phyloP scores from a whole-genome alignment of 2,329 filamentous ascomycete species.

The Dendryphion nanum region DNA sequence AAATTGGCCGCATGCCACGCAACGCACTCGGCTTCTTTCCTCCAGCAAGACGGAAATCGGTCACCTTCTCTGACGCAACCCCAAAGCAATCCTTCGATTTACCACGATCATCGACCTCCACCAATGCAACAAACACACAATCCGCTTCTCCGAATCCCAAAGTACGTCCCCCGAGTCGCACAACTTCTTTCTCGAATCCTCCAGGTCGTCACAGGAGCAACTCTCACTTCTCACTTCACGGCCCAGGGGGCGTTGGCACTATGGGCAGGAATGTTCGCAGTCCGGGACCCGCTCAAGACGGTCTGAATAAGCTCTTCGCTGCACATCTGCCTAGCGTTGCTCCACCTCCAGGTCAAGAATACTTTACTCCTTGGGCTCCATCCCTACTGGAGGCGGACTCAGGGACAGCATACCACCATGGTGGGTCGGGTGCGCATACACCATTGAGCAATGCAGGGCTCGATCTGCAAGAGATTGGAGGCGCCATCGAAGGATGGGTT shows the following conservation, averaged over 20 bases:
- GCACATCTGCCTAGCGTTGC: slow-evolving; percentile 79
- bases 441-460: slow-evolving; percentile 33
- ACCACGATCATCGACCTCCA: slow-evolving; percentile 46
- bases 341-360: slow-evolving; percentile 57
- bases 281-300: slow-evolving; percentile 81
- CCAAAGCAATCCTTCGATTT: slow-evolving; percentile 66
- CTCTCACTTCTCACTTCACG: slow-evolving; percentile 61
- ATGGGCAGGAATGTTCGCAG: slow-evolving; percentile 68
- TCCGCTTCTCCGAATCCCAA: slow-evolving; percentile 39
- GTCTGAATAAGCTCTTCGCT: slow-evolving; percentile 78
- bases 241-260: slow-evolving; percentile 85
- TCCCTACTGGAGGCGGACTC: slow-evolving; percentile 30
- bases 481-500: slow-evolving; percentile 87
- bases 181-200: slow-evolving; percentile 37
- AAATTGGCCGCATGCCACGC: slow-evolving; percentile 81
- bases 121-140: slow-evolving; percentile 18
- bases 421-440: slow-evolving; percentile 29
- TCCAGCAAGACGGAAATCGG: slow-evolving; percentile 82
- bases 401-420: slow-evolving; percentile 24
- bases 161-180: slow-evolving; percentile 37
- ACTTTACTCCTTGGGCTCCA: slow-evolving; percentile 42
- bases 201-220: slow-evolving; percentile 36
- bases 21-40: slow-evolving; percentile 88
- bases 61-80: slow-evolving; percentile 62
- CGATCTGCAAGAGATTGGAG: slow-evolving; percentile 76